Evolutionary conservation across 2,329 filamentous ascomycete species (phyloP), one percentile per base, ranked within the genome.

Genomic region (Cordyceps sp.): DNA sequence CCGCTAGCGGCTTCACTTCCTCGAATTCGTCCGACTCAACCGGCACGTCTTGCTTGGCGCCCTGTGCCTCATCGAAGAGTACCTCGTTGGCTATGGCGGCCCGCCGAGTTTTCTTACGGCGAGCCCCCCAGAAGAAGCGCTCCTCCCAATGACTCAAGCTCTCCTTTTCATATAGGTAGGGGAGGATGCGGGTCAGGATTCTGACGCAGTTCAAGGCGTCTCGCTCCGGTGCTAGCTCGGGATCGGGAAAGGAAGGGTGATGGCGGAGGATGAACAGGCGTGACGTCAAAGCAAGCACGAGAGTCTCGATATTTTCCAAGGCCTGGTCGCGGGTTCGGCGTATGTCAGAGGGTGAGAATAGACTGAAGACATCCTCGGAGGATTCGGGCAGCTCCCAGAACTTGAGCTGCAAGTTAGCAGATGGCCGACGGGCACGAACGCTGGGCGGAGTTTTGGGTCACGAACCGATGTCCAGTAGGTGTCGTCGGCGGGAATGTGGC

Each of bases 311-410:
- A 50, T 94, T 94, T 51, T 81, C 77, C 39, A 92, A 62, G 30
- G 85, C 79, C 45, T 73, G 69, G 54, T 94, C 88, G 50, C 86
- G 74, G 29, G 84, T 86, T 43, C 86, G 76, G 39, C 86, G 81
- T 40, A 94, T 88, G 52, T 92, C 82, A 36, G 78, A 74, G 6
- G 85, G 75, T 24, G 86, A 85, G 58, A 94, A 96, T 38, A 96
- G 72, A 50, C 84, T 93, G 62, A 96, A 96, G 48, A 98, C 77
- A 62, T 98, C 90, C 52, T 96, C 90, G 32, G 83, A 75, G 12
- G 85, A 86, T 56, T 96, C 90, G 39, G 90, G 90, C 27, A 98
- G 75, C 55, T 93, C 83, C 86, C 88, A 96, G 61, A 96, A 96
- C 81, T 94, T 37, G 8, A 24, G n/a, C 13, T n/a, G 20, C 14